These are phyloP conservation scores for Verbena officinalis DNA, from an alignment of 257 asterid species.

Conservation along the genomic window DNA sequence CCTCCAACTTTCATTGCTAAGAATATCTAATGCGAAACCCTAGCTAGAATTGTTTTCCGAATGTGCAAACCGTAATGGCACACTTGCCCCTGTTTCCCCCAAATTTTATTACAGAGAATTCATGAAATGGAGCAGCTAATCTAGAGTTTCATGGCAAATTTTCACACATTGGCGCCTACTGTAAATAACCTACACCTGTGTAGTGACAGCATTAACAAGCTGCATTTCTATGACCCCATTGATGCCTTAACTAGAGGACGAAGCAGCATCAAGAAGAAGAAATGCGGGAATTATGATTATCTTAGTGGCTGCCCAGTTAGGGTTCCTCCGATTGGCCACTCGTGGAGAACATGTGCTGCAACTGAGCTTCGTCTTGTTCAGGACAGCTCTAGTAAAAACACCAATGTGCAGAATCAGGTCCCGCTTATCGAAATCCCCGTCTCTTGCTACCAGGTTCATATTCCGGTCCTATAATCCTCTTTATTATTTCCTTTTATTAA, in stretches of 20 bases:
- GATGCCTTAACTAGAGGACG: constrained; percentile 31
- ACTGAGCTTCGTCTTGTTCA: constrained; percentile 47
- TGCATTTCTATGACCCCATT: constrained; percentile 23
- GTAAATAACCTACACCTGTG: constrained; percentile 32
- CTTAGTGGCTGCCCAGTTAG: constrained; percentile 35
- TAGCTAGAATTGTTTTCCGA: constrained; percentile 13
- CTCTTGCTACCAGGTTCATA: constrained; percentile 86
- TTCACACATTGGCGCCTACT: constrained; percentile 39
- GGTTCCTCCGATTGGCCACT: constrained; percentile 39
- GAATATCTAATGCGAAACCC: constrained; percentile 22
- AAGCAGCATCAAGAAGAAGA: constrained; percentile 27
- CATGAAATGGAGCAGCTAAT: constrained; percentile 39
- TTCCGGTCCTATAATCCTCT: not conserved
- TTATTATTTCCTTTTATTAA: not conserved
- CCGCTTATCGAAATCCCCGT: constrained; percentile 75
- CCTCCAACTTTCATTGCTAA: constrained; percentile 23
- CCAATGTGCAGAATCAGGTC: constrained; percentile 37
- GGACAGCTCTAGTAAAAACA: constrained; percentile 29
- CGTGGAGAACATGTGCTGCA: constrained; percentile 48
- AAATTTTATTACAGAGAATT: not conserved
- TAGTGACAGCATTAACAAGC: constrained; percentile 23
- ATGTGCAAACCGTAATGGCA: constrained; percentile 18
- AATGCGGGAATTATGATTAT: constrained; percentile 29
- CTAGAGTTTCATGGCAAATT: constrained; percentile 49
- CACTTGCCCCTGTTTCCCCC: constrained; percentile 11